These are phyloP conservation scores for Saksenaea oblongispora DNA, from an alignment of 371 early-diverging fungal genomes.

Conservation along the genomic window DNA sequence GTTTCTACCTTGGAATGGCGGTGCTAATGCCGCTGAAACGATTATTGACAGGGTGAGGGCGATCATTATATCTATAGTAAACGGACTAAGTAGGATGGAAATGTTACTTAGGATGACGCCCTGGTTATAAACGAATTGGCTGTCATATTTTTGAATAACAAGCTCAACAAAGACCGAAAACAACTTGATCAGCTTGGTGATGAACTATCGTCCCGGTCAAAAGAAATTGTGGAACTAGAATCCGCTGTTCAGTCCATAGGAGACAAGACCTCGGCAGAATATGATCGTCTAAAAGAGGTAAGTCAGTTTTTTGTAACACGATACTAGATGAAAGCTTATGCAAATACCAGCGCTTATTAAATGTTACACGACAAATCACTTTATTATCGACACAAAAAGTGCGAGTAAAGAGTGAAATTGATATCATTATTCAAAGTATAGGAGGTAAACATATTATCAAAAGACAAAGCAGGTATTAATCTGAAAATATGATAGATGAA, in stretches of 20 bases:
- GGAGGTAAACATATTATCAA: slow-evolving; percentile 42
- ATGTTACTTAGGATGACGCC: slow-evolving; percentile 41
- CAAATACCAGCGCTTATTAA: slow-evolving; percentile 43
- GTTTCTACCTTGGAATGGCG: slow-evolving; percentile 48
- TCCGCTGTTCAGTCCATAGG: slow-evolving; percentile 14
- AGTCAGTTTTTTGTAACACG: background rate
- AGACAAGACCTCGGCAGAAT: slow-evolving; percentile 30
- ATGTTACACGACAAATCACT: slow-evolving; percentile 49
- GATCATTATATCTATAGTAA: background rate
- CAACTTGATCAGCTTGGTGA: slow-evolving; percentile 43
- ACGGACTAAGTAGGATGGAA: background rate
- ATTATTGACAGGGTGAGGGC: slow-evolving; percentile 39
- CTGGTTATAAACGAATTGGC: slow-evolving; percentile 58
- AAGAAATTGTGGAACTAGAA: slow-evolving; percentile 25
- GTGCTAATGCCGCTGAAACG: slow-evolving; percentile 37
- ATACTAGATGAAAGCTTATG: background rate
- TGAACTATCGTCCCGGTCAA: slow-evolving; percentile 45
- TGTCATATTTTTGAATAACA: slow-evolving; percentile 64
- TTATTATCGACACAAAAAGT: slow-evolving; percentile 54
- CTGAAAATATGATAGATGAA: slow-evolving; percentile 30
- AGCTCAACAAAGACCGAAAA: slow-evolving; percentile 55
- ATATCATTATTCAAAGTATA: slow-evolving; percentile 57
- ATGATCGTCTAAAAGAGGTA: slow-evolving; percentile 40
- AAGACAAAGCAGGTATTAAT: background rate
- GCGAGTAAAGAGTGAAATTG: slow-evolving; percentile 55